Conservation (phyloP, 805 yeast species). For the Teunomyces kruisii region DNA sequence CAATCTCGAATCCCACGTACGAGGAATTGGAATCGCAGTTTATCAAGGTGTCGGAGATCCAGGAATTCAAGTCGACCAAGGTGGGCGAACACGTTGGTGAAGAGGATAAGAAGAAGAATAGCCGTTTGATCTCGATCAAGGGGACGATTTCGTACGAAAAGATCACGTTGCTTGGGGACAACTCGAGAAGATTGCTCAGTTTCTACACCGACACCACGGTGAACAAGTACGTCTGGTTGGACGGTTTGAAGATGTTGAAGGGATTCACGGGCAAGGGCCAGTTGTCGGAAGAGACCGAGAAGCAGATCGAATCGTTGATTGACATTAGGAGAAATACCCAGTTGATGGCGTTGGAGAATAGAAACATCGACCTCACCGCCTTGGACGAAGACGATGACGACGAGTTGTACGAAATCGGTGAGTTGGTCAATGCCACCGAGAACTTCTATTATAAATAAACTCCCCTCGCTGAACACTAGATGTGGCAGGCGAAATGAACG, state of each 20-base stretch:
- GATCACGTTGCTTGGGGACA: slow-evolving; percentile 49
- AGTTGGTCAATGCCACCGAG: slow-evolving; percentile 22
- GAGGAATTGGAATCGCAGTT: slow-evolving; percentile 55
- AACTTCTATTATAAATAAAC: slow-evolving; percentile 23
- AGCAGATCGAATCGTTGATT: slow-evolving; percentile 32
- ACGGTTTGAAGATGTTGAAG: slow-evolving; percentile 61
- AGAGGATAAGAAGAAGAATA: slow-evolving; percentile 42
- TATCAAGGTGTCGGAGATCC: slow-evolving; percentile 53
- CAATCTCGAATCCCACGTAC: slow-evolving; percentile 51
- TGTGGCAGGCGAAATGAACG: not conserved
- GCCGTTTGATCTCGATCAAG: slow-evolving; percentile 51
- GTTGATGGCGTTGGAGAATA: slow-evolving; percentile 35
- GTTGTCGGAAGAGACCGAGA: slow-evolving; percentile 37
- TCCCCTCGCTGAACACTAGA: not conserved
- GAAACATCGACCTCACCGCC: slow-evolving; percentile 15
- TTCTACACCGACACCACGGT: slow-evolving; percentile 73
- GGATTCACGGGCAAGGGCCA: slow-evolving; percentile 31
- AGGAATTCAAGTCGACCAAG: slow-evolving; percentile 50
- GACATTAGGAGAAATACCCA: slow-evolving; percentile 42
- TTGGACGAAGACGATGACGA: slow-evolving; percentile 29
- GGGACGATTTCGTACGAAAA: slow-evolving; percentile 60
- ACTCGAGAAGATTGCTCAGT: slow-evolving; percentile 44
- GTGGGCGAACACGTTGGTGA: slow-evolving; percentile 43
- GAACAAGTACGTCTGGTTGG: slow-evolving; percentile 71
- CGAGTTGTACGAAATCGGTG: slow-evolving; percentile 26